Percentiles rank a stretch among this genome's conserved stretches.
These are phyloP conservation scores for Skeletonema grethae DNA, from an alignment of 108 stramenopile genomes.

Conservation along the genomic window DNA sequence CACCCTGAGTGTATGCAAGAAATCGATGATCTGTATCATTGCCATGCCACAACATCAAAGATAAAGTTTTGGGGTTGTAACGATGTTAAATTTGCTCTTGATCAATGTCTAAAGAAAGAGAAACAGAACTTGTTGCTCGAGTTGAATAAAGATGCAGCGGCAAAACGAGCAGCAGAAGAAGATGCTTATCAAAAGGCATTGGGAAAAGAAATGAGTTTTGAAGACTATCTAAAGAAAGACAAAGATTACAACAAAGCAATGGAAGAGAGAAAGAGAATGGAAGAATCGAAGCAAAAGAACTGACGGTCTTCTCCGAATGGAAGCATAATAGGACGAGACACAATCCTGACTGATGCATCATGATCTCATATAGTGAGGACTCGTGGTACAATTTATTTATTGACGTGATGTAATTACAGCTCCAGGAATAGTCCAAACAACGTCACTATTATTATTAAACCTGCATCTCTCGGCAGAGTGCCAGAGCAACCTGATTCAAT, in stretches of 20 bases:
- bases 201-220: slow-evolving; percentile 73
- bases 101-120: slow-evolving; percentile 83
- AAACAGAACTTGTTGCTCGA: slow-evolving; percentile 71
- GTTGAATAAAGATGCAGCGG: slow-evolving; percentile 66
- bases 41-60: slow-evolving; percentile 71
- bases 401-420: background rate
- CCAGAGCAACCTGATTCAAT: background rate
- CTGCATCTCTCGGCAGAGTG: background rate
- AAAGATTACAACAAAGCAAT: slow-evolving; percentile 63
- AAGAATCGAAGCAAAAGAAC: background rate
- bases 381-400: too few species aligned
- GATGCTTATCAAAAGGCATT: slow-evolving; percentile 64
- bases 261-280: slow-evolving; percentile 32
- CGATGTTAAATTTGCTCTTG: slow-evolving; percentile 70
- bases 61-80: slow-evolving; percentile 90
- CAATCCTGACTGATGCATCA: too few species aligned
- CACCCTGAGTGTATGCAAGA: slow-evolving; percentile 87
- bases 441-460: background rate
- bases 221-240: slow-evolving; percentile 73
- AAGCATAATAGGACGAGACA: too few species aligned
- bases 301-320: background rate
- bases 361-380: too few species aligned
- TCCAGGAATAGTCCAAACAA: background rate
- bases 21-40: slow-evolving; percentile 74
- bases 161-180: slow-evolving; percentile 58